A percentile compares a stretch with the other conserved stretches of the same genome.
Evolutionary conservation across 768 basidiomycete genomes (phyloP).

Genomic region (Leucosporidium scottii): DNA sequence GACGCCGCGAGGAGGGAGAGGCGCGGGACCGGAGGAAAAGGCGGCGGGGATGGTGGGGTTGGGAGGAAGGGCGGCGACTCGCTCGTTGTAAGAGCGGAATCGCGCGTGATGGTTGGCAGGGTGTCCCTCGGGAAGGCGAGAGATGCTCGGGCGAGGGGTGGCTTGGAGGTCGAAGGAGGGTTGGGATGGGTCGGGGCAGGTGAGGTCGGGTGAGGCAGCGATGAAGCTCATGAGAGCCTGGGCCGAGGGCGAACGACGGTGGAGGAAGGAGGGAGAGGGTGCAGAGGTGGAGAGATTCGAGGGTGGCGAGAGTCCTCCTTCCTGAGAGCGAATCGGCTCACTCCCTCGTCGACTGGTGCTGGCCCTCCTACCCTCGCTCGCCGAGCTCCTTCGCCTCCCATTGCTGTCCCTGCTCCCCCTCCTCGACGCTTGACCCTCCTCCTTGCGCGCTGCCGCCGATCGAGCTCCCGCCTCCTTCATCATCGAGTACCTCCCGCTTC

Average conservation of each 20-base stretch:
- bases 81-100: not conserved
- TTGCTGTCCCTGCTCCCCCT: not conserved
- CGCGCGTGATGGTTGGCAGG: slow-evolving; percentile 10
- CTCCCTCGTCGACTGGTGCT: not conserved
- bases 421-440: not conserved
- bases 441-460: not conserved
- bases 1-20: not conserved
- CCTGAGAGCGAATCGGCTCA: not conserved
- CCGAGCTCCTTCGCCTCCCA: not conserved
- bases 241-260: not conserved
- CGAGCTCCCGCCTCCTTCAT: not conserved
- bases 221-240: slow-evolving; percentile 1
- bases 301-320: not conserved
- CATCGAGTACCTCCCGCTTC: not conserved
- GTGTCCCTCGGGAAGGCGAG: not conserved
- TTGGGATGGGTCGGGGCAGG: not conserved
- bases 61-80: not conserved
- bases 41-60: not conserved
- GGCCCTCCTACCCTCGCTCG: not conserved
- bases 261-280: no score
- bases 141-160: not conserved
- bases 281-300: not conserved
- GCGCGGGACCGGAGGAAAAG: not conserved
- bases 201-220: slow-evolving; percentile 18
- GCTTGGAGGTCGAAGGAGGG: slow-evolving; percentile 2